phyloP scores from a whole-genome alignment of 495 filamentous ascomycete genomes.

The Lepraria neglecta region DNA sequence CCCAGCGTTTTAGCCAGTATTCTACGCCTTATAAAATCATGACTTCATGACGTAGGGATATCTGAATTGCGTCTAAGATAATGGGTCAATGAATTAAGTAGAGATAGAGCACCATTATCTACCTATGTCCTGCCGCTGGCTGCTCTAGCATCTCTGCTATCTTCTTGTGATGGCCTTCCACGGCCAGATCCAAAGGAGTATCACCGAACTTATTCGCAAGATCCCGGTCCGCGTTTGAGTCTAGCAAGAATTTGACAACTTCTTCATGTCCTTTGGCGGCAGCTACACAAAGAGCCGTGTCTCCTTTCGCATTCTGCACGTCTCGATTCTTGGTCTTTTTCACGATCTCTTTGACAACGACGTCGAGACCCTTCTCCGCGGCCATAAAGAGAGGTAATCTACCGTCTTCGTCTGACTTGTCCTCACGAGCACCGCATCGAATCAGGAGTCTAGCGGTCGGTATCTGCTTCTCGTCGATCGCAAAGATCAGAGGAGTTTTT shows the following conservation, averaged over 20 bases:
- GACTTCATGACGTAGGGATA: too few species aligned
- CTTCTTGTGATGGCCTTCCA: not conserved
- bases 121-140: too few species aligned
- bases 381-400: not conserved
- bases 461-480: too few species aligned
- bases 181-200: slow-evolving; percentile 2
- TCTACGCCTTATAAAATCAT: too few species aligned
- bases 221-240: not conserved
- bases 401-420: not conserved
- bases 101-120: too few species aligned
- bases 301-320: not conserved
- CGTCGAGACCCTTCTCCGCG: not conserved
- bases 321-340: not conserved
- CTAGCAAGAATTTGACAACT: not conserved
- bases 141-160: too few species aligned
- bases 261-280: not conserved
- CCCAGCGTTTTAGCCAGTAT: too few species aligned
- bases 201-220: not conserved
- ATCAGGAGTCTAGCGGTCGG: too few species aligned
- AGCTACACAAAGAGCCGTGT: slow-evolving; percentile 1
- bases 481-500: too few species aligned
- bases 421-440: too few species aligned
- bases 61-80: too few species aligned
- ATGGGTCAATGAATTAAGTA: too few species aligned
- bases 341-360: not conserved